phyloP scores from a whole-genome alignment of 495 filamentous ascomycete species.

The Aspergillus haitiensis region DNA sequence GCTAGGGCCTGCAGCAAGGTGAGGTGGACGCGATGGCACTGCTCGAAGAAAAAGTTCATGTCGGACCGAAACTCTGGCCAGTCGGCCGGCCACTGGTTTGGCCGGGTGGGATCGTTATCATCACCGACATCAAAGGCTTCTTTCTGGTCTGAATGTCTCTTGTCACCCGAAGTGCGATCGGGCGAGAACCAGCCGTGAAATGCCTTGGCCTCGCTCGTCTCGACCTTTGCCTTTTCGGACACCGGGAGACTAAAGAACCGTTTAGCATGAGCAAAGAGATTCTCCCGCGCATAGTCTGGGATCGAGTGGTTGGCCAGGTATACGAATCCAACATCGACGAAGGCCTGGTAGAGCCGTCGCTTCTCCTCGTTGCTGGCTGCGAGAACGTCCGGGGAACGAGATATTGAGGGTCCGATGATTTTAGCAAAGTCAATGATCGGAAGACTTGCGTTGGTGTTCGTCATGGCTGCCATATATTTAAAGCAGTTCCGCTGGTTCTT shows the following conservation, averaged over 20 bases:
- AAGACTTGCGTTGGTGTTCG: background rate
- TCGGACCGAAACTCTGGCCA: slow-evolving; percentile 10
- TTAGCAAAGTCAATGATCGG: slow-evolving; percentile 12
- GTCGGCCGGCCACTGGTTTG: slow-evolving; percentile 16
- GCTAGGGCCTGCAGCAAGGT: slow-evolving; percentile 10
- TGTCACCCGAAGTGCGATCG: slow-evolving; percentile 1
- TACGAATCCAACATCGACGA: slow-evolving; percentile 17
- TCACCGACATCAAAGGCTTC: slow-evolving; percentile 14
- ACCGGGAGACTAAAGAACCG: slow-evolving; percentile 14
- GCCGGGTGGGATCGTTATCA: slow-evolving; percentile 14
- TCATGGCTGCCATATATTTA: background rate
- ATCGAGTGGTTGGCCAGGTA: slow-evolving; percentile 14
- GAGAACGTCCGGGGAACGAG: slow-evolving; percentile 1
- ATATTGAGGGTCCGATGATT: slow-evolving; percentile 10
- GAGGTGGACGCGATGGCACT: slow-evolving; percentile 13
- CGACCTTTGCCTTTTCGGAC: slow-evolving; percentile 10
- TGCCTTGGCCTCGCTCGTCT: slow-evolving; percentile 7
- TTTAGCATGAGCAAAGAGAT: slow-evolving; percentile 12
- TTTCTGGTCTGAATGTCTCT: slow-evolving; percentile 13
- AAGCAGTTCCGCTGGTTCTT: background rate
- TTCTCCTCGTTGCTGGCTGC: slow-evolving; percentile 8
- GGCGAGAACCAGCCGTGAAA: slow-evolving; percentile 17
- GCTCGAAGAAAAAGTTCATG: slow-evolving; percentile 17
- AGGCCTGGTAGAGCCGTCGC: slow-evolving; percentile 8
- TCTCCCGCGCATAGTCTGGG: background rate